Conservation (phyloP, 164 flowering plant genomes). For the Cinnamomum chago region DNA sequence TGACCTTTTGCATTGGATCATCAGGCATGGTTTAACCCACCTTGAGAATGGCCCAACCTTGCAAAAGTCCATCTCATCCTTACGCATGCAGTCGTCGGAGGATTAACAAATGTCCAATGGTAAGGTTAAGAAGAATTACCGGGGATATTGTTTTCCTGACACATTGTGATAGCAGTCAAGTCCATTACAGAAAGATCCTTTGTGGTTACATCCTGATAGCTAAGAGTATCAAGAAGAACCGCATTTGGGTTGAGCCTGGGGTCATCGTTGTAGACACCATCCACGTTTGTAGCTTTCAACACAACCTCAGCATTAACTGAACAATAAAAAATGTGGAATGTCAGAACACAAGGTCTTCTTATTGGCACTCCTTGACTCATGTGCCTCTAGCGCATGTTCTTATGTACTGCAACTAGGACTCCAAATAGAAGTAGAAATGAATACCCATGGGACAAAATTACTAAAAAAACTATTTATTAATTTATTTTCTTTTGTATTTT, state of each 20-base stretch:
- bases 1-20: neutral
- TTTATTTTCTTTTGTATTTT: too few relatives aligned
- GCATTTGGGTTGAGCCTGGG: slow-evolving; percentile 81
- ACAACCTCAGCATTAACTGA: slow-evolving; percentile 97
- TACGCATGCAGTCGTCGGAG: neutral
- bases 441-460: too few relatives aligned
- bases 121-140: slow-evolving; percentile 38
- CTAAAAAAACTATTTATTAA: too few relatives aligned
- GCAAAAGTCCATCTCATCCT: neutral
- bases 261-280: slow-evolving; percentile 84
- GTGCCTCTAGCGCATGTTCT: too few relatives aligned
- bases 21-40: neutral
- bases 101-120: neutral
- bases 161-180: slow-evolving; percentile 93
- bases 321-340: slow-evolving; percentile 1
- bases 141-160: slow-evolving; percentile 95
- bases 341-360: neutral
- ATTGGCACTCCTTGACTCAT: too few relatives aligned
- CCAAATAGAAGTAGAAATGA: too few relatives aligned
- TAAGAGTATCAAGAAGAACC: slow-evolving; percentile 61
- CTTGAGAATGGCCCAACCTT: neutral
- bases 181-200: slow-evolving; percentile 98
- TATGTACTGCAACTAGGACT: too few relatives aligned
- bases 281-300: slow-evolving; percentile 96
- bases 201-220: slow-evolving; percentile 82